Evolutionary conservation across 768 basidiomycete species (phyloP).

Genomic region (Cystofilobasidium bisporidii): DNA sequence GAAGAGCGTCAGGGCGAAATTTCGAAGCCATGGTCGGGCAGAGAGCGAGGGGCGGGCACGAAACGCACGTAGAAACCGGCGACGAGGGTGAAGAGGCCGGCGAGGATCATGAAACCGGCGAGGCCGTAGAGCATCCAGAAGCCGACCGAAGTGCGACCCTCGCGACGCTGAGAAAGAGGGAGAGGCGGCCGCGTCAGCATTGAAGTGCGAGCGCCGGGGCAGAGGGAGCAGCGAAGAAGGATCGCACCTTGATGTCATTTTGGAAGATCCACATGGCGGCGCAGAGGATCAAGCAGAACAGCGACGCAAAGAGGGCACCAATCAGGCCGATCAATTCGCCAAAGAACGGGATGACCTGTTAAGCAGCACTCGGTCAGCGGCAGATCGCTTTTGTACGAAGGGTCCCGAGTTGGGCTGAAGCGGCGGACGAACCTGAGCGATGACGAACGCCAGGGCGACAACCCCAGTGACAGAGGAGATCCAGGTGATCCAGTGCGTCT

Average conservation of each 20-base stretch:
- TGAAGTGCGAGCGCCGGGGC: too few species aligned
- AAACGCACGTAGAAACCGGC: conserved; percentile 20
- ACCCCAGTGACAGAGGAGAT: background rate
- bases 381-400: too few species aligned
- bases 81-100: background rate
- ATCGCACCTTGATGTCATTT: conserved; percentile 22
- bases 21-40: too few species aligned
- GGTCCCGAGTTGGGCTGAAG: too few species aligned
- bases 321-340: conserved; percentile 28
- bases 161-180: too few species aligned
- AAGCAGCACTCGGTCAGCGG: too few species aligned
- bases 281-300: background rate
- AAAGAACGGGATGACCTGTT: conserved; percentile 16
- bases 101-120: too few species aligned
- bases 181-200: too few species aligned
- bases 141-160: too few species aligned
- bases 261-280: conserved; percentile 30
- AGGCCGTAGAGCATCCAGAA: too few species aligned
- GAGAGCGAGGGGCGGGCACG: too few species aligned
- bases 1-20: too few species aligned
- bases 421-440: conserved; percentile 15
- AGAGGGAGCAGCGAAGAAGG: conserved; percentile 9
- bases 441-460: conserved; percentile 29
- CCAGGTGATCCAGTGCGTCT: conserved; percentile 31
- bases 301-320: conserved; percentile 29